Conservation (phyloP, 2,329 filamentous ascomycete species). For the Venturia effusa region DNA sequence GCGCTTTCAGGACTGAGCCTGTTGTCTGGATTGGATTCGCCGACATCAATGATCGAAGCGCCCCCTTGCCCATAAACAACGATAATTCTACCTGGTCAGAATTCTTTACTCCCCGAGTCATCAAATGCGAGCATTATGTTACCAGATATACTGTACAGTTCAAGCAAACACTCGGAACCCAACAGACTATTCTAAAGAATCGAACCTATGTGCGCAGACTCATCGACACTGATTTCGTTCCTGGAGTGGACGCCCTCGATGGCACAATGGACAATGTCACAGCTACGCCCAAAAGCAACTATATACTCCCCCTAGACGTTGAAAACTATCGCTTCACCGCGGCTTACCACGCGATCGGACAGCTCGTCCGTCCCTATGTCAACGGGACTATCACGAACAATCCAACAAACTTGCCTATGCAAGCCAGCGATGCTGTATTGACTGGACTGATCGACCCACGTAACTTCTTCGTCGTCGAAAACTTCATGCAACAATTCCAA, state of each 20-base stretch:
- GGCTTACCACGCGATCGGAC: slow-evolving; percentile 23
- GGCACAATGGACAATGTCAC: slow-evolving; percentile 13
- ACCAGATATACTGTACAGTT: slow-evolving; percentile 27
- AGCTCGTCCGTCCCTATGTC: slow-evolving; percentile 25
- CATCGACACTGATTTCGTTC: slow-evolving; percentile 18
- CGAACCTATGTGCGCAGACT: slow-evolving; percentile 22
- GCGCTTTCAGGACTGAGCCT: slow-evolving; percentile 24
- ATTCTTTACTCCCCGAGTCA: slow-evolving; percentile 23
- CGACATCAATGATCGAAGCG: slow-evolving; percentile 18
- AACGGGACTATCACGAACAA: slow-evolving; percentile 21
- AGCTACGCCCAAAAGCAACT: slow-evolving; percentile 17
- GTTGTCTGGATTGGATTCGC: slow-evolving; percentile 26
- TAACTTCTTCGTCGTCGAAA: slow-evolving; percentile 16
- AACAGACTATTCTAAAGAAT: slow-evolving; percentile 17
- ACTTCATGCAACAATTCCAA: slow-evolving; percentile 20
- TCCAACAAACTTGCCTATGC: slow-evolving; percentile 17
- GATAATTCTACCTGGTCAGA: slow-evolving; percentile 21
- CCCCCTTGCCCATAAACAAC: slow-evolving; percentile 16
- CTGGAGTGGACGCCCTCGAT: neutral
- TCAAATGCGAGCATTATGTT: slow-evolving; percentile 25
- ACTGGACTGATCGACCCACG: slow-evolving; percentile 21
- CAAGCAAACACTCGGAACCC: slow-evolving; percentile 20
- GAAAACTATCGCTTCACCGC: slow-evolving; percentile 23
- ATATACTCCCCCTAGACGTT: slow-evolving; percentile 18
- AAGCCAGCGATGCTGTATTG: slow-evolving; percentile 14